phyloP scores from a whole-genome alignment of 1,284 basidiomycete genomes.

The Trichosporon coremiiforme region DNA sequence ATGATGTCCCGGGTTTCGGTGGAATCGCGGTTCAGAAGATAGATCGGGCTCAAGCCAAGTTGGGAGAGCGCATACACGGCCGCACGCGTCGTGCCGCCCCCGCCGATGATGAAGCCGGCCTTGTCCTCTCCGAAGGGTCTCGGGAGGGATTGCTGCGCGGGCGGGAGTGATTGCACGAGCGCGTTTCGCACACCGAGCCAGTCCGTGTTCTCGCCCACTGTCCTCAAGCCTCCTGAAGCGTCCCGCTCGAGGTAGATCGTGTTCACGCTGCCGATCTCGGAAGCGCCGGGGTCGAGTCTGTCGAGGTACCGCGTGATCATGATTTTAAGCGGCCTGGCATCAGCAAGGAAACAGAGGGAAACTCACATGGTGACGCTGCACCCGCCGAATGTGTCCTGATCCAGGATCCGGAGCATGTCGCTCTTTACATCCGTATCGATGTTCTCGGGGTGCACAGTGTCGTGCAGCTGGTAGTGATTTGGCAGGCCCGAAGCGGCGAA shows the following conservation, averaged over 20 bases:
- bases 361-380: constrained; percentile 74
- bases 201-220: constrained; percentile 85
- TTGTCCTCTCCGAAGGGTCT: constrained; percentile 15
- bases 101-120: constrained; percentile 68
- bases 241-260: constrained; percentile 67
- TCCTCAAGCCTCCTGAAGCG: constrained; percentile 59
- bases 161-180: background rate
- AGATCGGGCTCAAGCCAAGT: constrained; percentile 68
- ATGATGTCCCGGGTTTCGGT: constrained; percentile 25
- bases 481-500: constrained; percentile 78
- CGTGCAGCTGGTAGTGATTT: constrained; percentile 18
- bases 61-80: constrained; percentile 78
- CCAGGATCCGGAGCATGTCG: constrained; percentile 21
- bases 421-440: constrained; percentile 11
- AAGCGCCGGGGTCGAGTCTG: constrained; percentile 69
- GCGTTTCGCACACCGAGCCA: constrained; percentile 64
- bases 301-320: constrained; percentile 76
- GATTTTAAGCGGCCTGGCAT: constrained; percentile 81
- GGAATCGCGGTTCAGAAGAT: constrained; percentile 69
- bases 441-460: constrained; percentile 23
- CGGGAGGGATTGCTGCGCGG: background rate
- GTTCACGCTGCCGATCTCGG: constrained; percentile 81
- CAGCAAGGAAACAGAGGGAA: too few species aligned
- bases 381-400: constrained; percentile 70
- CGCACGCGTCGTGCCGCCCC: constrained; percentile 76